A percentile compares a stretch with the other conserved stretches of the same genome.
These are phyloP conservation scores for Botryotinia calthae DNA, from an alignment of 2,329 filamentous ascomycete genomes.

Conservation along the genomic window DNA sequence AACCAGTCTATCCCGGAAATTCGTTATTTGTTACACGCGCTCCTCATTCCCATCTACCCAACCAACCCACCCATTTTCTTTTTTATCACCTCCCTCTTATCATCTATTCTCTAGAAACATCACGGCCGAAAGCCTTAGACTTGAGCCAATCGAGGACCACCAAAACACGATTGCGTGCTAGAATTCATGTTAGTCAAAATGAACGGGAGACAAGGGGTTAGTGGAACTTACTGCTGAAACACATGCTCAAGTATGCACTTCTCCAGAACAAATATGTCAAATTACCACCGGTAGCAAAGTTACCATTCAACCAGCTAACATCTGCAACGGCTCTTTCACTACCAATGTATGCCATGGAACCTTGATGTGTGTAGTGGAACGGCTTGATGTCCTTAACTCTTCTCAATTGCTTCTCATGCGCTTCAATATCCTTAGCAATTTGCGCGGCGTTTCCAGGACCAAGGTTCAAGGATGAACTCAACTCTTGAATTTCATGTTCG, in stretches of 20 bases:
- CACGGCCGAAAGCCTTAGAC: constrained; percentile 93
- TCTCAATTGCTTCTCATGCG: constrained; percentile 79
- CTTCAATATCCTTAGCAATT: constrained; percentile 72
- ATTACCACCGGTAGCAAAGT: constrained; percentile 88
- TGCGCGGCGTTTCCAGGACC: constrained; percentile 65
- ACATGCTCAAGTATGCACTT: constrained; percentile 98
- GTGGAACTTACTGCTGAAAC: constrained; percentile 87
- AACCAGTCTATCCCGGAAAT: constrained; percentile 17
- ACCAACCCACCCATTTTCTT: constrained; percentile 6
- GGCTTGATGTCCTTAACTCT: constrained; percentile 93
- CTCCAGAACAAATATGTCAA: constrained; percentile 98
- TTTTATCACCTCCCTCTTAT: not conserved
- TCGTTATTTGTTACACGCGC: constrained; percentile 20
- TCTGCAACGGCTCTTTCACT: constrained; percentile 97
- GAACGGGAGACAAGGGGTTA: not conserved
- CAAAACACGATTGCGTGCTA: constrained; percentile 89
- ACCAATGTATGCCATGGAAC: constrained; percentile 94
- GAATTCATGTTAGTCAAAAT: constrained; percentile 28
- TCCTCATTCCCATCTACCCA: constrained; percentile 17
- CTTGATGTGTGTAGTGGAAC: constrained; percentile 98
- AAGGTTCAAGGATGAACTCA: constrained; percentile 62
- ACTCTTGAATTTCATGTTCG: constrained; percentile 69
- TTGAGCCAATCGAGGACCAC: constrained; percentile 96
- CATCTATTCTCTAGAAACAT: constrained; percentile 77
- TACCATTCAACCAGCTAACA: constrained; percentile 95